Conservation (phyloP, 352 stramenopile species). For the Phytophthora multivora region DNA sequence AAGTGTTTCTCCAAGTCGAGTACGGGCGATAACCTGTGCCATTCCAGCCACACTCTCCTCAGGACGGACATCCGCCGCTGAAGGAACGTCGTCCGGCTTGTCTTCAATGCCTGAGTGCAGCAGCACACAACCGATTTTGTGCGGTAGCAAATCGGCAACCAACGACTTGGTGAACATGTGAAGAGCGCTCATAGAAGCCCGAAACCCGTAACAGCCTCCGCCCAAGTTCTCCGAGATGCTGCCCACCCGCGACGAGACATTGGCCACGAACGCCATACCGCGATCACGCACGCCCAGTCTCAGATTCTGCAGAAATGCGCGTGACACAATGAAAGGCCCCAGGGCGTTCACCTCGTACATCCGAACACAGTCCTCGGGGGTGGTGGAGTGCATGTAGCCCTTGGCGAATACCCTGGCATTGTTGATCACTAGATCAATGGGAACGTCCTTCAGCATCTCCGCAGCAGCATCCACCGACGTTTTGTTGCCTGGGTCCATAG, state of each 20-base stretch:
- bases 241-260: slow-evolving; percentile 60
- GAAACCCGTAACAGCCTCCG: slow-evolving; percentile 76
- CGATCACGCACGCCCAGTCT: slow-evolving; percentile 40
- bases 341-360: slow-evolving; percentile 77
- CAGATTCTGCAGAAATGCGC: slow-evolving; percentile 59
- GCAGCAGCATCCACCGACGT: slow-evolving; percentile 50
- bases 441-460: slow-evolving; percentile 37
- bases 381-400: slow-evolving; percentile 40
- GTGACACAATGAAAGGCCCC: slow-evolving; percentile 65
- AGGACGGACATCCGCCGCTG: slow-evolving; percentile 38
- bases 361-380: slow-evolving; percentile 50
- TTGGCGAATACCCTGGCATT: slow-evolving; percentile 58
- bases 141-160: slow-evolving; percentile 46
- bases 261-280: slow-evolving; percentile 51
- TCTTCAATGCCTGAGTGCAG: slow-evolving; percentile 66
- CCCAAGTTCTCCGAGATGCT: slow-evolving; percentile 47
- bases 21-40: slow-evolving; percentile 55
- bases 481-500: slow-evolving; percentile 53
- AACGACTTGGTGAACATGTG: slow-evolving; percentile 78
- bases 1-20: slow-evolving; percentile 53
- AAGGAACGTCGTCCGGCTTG: slow-evolving; percentile 51
- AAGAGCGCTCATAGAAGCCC: slow-evolving; percentile 76
- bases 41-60: slow-evolving; percentile 60
- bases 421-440: slow-evolving; percentile 79
- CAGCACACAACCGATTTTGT: slow-evolving; percentile 64